phyloP scores from a whole-genome alignment of 345 rosid genomes.

The Raphanus raphanistrum region DNA sequence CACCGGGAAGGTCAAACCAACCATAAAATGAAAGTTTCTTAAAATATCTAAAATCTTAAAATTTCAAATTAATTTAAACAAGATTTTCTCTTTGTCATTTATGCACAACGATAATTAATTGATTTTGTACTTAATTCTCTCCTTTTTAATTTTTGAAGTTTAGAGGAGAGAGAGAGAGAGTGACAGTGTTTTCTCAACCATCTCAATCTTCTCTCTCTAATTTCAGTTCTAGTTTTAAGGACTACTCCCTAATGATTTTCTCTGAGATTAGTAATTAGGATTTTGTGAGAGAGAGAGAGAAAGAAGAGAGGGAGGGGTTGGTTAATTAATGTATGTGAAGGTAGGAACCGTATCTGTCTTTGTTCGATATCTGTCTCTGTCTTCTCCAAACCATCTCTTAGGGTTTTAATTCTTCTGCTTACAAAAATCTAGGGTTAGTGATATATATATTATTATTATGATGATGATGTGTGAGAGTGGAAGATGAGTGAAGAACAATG shows the following conservation, averaged over 20 bases:
- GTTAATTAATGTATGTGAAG: slow-evolving; percentile 42
- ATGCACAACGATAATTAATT: not conserved
- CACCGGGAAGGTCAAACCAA: not conserved
- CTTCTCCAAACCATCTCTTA: slow-evolving; percentile 28
- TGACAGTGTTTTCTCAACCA: not conserved
- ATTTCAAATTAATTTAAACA: not conserved
- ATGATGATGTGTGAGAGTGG: slow-evolving; percentile 3
- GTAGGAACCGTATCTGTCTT: slow-evolving; percentile 43
- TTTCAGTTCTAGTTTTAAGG: slow-evolving; percentile 23
- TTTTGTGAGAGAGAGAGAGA: slow-evolving; percentile 28
- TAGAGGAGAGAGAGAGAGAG: not conserved
- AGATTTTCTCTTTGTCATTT: not conserved
- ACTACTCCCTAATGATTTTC: not conserved
- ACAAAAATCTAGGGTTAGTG: slow-evolving; percentile 25
- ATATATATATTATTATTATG: not conserved
- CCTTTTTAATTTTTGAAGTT: not conserved
- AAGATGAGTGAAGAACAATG: slow-evolving; percentile 61
- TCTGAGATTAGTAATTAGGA: slow-evolving; percentile 40
- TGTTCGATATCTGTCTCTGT: slow-evolving; percentile 30
- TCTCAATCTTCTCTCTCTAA: not conserved
- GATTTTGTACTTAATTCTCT: not conserved
- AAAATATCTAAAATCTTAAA: not conserved
- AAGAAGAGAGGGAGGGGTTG: slow-evolving; percentile 31
- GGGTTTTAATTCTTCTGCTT: slow-evolving; percentile 26
- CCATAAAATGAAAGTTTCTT: not conserved